Evolutionary conservation across 192 early-diverging fungal genomes (phyloP), one percentile per base, ranked within the genome.

Genomic region (Dispira simplex): DNA sequence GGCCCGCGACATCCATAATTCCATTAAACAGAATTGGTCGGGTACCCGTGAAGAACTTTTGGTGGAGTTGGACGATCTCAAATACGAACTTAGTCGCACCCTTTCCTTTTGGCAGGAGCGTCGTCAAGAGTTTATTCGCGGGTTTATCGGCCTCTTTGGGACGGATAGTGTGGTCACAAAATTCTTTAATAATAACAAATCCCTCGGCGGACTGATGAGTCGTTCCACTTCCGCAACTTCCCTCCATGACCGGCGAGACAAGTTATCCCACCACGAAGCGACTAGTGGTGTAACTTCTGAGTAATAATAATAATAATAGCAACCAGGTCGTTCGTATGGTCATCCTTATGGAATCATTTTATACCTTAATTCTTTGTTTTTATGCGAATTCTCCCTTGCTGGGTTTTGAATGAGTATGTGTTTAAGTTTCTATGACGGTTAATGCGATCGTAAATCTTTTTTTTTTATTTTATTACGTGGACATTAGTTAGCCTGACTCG

Each of bases 111-210:
- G 86, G 86, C 85, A 87, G 67, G 83, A 83, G 44, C 72, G 83
- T n/a, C 85, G 83, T 44, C 82, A 88, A 56, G 88, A 90, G 54
- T 81, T 86, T 64, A 76, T 90, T 18, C 75, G 81, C 43, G 85
- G 81, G 16, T 90, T 88, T 58, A 72, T 79, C 20, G 77, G 77
- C 11, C 70, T 83, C 65, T 90, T 90, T 71, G 83, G 77, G 12
- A 76, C 77, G 16, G 83, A 84, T 46, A 69, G 71, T 68, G 74
- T 84, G 4, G 77, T 84, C 64, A 74, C 67, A 55, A 74, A 74
- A 66, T 71, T 74, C 56, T 74, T 74, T 53, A 71, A 60, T 2
- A 60, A 28, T 14, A 60, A 60, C 58, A 18, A 27, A 27, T 60
- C 58, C 3, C 25, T 60, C 13, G 32, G 32, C 32, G 44, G 13